These are phyloP conservation scores for Plantago elongata DNA, from an alignment of 257 asterid genomes.

Conservation along the genomic window DNA sequence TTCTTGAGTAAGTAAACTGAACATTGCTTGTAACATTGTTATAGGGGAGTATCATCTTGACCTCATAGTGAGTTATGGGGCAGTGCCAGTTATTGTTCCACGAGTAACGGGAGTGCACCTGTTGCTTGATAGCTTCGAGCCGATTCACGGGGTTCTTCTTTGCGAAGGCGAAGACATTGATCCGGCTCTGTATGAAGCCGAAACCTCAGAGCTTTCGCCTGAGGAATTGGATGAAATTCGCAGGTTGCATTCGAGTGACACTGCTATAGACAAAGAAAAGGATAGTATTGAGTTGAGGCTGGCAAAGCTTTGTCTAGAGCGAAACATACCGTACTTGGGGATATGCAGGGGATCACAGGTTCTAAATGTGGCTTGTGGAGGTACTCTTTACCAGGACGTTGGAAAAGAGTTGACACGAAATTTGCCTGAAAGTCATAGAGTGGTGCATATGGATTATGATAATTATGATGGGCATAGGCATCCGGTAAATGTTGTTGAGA, in stretches of 20 bases:
- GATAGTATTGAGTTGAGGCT: slow-evolving; percentile 78
- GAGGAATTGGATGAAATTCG: slow-evolving; percentile 70
- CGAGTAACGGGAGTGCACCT: slow-evolving; percentile 72
- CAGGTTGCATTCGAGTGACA: slow-evolving; percentile 55
- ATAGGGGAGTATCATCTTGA: slow-evolving; percentile 84
- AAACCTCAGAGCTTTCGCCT: slow-evolving; percentile 33
- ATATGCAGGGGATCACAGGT: slow-evolving; percentile 91
- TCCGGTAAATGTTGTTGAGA: slow-evolving; percentile 39
- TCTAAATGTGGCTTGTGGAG: slow-evolving; percentile 92
- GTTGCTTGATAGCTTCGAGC: slow-evolving; percentile 73
- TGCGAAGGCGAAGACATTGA: slow-evolving; percentile 93
- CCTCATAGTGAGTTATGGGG: slow-evolving; percentile 77
- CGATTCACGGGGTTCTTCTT: slow-evolving; percentile 84
- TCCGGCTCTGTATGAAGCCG: slow-evolving; percentile 71
- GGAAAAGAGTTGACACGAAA: slow-evolving; percentile 45
- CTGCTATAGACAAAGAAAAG: slow-evolving; percentile 66
- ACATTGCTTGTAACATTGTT: neutral
- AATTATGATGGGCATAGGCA: slow-evolving; percentile 81
- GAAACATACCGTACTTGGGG: slow-evolving; percentile 84
- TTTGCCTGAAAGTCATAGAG: slow-evolving; percentile 18
- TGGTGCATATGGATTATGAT: slow-evolving; percentile 65
- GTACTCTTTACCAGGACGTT: slow-evolving; percentile 77
- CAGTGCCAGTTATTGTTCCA: slow-evolving; percentile 76
- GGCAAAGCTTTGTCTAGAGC: slow-evolving; percentile 76
- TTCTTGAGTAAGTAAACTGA: neutral